Evolutionary conservation across 805 yeast species (phyloP).

Genomic region (Ogataea trehaloabstinens): DNA sequence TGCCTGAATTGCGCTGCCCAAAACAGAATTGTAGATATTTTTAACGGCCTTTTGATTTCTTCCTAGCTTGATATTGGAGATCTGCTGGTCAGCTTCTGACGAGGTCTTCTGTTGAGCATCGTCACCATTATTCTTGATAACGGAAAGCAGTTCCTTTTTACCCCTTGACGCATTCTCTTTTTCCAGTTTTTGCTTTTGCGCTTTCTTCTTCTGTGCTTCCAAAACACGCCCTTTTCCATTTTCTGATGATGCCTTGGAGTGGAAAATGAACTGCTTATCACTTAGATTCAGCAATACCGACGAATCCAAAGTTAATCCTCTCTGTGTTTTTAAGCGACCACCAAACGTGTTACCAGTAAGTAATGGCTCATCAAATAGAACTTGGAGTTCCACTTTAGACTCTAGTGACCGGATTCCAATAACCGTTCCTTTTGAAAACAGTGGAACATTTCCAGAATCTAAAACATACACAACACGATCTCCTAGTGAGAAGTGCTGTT

Average conservation of each 20-base stretch:
- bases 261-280: conserved; percentile 70
- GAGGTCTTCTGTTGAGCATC: neutral
- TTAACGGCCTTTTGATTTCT: conserved; percentile 20
- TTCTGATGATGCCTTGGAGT: conserved; percentile 59
- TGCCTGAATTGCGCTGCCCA: conserved; percentile 23
- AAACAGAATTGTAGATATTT: conserved; percentile 28
- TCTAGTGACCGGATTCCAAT: conserved; percentile 61
- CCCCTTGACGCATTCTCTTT: conserved; percentile 29
- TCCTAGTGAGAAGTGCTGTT: conserved; percentile 80
- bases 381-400: conserved; percentile 62
- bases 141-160: conserved; percentile 42
- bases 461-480: conserved; percentile 86
- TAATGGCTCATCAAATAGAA: conserved; percentile 80
- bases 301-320: conserved; percentile 84
- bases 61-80: conserved; percentile 3
- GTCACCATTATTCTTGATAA: conserved; percentile 38
- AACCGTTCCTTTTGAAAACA: conserved; percentile 87
- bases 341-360: conserved; percentile 80
- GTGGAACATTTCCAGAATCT: conserved; percentile 85
- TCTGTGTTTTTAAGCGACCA: conserved; percentile 70
- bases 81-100: neutral
- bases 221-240: conserved; percentile 27
- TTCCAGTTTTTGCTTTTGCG: conserved; percentile 24
- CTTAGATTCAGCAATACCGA: conserved; percentile 78
- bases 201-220: conserved; percentile 18